These are phyloP conservation scores for Astragalus membranaceus DNA, from an alignment of 306 rosid genomes.

Conservation along the genomic window DNA sequence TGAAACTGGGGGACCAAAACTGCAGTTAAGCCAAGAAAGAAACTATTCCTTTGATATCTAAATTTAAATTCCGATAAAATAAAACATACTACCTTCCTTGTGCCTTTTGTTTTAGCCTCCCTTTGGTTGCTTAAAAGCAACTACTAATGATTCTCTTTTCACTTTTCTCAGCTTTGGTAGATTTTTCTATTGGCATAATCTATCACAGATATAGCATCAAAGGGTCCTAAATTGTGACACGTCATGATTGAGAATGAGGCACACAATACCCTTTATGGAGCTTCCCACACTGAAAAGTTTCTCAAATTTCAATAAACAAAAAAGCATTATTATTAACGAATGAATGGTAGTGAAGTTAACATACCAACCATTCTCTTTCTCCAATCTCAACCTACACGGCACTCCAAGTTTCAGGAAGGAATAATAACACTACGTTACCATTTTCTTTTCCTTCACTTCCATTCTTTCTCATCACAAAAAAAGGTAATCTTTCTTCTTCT, in stretches of 20 bases:
- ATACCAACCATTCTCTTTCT: background rate
- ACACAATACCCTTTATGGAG: background rate
- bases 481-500: constrained; percentile 17
- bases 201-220: background rate
- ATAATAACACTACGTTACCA: background rate
- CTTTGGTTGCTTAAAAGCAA: background rate
- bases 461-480: background rate
- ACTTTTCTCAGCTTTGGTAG: background rate
- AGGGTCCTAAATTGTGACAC: background rate
- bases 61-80: too few species aligned
- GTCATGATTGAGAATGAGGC: background rate
- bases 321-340: too few species aligned
- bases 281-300: background rate
- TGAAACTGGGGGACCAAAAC: too few species aligned
- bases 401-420: constrained; percentile 9
- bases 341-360: background rate
- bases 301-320: background rate
- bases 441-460: background rate
- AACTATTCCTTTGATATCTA: background rate
- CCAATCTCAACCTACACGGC: constrained; percentile 7
- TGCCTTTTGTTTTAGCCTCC: background rate
- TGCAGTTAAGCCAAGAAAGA: too few species aligned
- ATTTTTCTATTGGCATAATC: background rate
- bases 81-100: background rate
- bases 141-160: background rate